Percentiles rank a stretch among this genome's conserved stretches.
Evolutionary conservation across 2,329 filamentous ascomycete genomes (phyloP).

Genomic region (Amphichorda felina): DNA sequence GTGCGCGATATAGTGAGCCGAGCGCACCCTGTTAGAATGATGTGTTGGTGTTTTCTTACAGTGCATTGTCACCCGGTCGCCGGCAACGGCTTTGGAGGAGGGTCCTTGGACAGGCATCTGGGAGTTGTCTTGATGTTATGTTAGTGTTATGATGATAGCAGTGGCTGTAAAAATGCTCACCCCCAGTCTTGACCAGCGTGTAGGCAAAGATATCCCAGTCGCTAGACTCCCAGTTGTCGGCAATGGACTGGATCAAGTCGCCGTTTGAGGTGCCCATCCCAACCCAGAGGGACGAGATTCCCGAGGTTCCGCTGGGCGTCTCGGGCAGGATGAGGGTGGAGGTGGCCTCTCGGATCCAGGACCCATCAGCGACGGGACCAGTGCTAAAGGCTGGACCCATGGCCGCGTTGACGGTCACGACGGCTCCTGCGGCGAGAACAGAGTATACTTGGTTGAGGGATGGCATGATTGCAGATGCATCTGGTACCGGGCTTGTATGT

Average conservation of each 20-base stretch:
- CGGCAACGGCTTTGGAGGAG: no score
- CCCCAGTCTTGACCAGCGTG: conserved; percentile 23
- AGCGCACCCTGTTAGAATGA: not conserved
- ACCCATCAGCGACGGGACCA: conserved; percentile 23
- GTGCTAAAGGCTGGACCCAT: conserved; percentile 28
- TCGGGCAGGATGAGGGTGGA: conserved; percentile 29
- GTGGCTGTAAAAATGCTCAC: no score
- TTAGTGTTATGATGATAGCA: no score
- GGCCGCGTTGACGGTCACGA: no score
- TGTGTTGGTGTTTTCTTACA: not conserved
- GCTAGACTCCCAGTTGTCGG: no score
- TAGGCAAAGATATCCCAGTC: conserved; percentile 32
- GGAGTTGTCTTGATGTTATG: no score
- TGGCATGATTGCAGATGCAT: no score
- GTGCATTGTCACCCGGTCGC: not conserved
- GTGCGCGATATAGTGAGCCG: not conserved
- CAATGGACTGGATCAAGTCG: conserved; percentile 33
- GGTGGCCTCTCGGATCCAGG: conserved; percentile 29
- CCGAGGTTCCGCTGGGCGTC: conserved; percentile 19
- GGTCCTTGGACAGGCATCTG: no score
- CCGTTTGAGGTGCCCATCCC: conserved; percentile 34
- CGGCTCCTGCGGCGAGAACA: no score
- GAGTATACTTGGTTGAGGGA: no score
- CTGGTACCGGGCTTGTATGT: no score
- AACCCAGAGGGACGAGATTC: conserved; percentile 30